Percentiles rank a stretch among this genome's conserved stretches.
These are phyloP conservation scores for Rubroshorea leprosula DNA, from an alignment of 345 rosid species.

Conservation along the genomic window DNA sequence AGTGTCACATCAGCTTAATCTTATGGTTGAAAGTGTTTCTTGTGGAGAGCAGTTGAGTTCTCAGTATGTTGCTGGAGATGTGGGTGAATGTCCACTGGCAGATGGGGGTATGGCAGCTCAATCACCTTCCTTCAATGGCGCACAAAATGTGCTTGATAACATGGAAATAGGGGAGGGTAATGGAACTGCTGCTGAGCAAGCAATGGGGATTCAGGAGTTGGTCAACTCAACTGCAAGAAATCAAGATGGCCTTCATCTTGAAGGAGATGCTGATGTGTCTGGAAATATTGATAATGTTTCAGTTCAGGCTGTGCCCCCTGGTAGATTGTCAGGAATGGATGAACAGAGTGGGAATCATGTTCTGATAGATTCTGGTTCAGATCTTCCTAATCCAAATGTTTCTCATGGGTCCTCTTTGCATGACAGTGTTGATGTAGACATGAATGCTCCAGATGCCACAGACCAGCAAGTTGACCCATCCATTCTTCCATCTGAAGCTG, in stretches of 20 bases:
- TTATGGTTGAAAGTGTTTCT: constrained; percentile 30
- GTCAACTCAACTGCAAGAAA: constrained; percentile 18
- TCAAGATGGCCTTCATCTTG: constrained; percentile 28
- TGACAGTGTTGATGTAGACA: constrained; percentile 65
- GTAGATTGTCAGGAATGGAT: constrained; percentile 26
- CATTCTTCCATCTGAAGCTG: constrained; percentile 31
- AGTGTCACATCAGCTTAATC: constrained; percentile 31
- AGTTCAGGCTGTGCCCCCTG: constrained; percentile 23
- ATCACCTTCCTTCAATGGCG: constrained; percentile 41
- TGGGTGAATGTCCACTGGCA: constrained; percentile 27
- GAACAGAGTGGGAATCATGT: constrained; percentile 44
- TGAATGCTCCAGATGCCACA: constrained; percentile 56
- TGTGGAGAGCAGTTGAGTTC: constrained; percentile 30
- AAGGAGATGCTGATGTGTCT: constrained; percentile 28
- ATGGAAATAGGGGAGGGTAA: constrained; percentile 76
- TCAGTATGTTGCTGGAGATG: constrained; percentile 24
- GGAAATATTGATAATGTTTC: constrained; percentile 33
- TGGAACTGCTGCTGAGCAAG: constrained; percentile 36
- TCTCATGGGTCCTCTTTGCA: constrained; percentile 27
- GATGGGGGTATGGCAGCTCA: constrained; percentile 43
- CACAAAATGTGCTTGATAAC: constrained; percentile 48
- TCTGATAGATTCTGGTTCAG: constrained; percentile 30
- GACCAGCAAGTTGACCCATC: constrained; percentile 48
- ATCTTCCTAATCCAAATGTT: constrained; percentile 28
- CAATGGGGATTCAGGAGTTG: constrained; percentile 32